Evolutionary conservation across 2,329 filamentous ascomycete genomes (phyloP).

Genomic region (Fusarium kyushuense): DNA sequence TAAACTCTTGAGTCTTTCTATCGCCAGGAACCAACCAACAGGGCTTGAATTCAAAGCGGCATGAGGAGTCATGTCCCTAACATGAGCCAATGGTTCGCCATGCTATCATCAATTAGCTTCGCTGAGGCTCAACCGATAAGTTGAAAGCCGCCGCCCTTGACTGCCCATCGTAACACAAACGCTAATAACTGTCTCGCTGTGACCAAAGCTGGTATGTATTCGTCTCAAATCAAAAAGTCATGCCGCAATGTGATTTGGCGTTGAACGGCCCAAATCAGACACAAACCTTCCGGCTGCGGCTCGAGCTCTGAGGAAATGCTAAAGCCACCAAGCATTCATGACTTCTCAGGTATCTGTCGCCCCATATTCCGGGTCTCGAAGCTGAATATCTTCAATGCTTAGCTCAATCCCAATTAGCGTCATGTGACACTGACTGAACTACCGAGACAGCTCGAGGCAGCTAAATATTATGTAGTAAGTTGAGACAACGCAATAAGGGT

Average conservation of each 20-base stretch:
- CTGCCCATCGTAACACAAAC: neutral
- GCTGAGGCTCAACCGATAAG: slow-evolving; percentile 23
- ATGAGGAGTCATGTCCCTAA: neutral
- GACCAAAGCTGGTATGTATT: slow-evolving; percentile 18
- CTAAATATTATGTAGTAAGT: neutral
- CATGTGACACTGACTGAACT: neutral
- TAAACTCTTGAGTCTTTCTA: slow-evolving; percentile 1
- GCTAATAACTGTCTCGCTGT: slow-evolving; percentile 7
- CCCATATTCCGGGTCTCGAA: slow-evolving; percentile 6
- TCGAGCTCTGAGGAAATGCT: slow-evolving; percentile 29
- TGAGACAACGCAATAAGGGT: slow-evolving; percentile 3
- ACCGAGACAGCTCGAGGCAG: neutral
- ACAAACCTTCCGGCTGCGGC: slow-evolving; percentile 34
- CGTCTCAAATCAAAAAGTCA: slow-evolving; percentile 17
- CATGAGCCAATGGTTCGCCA: neutral
- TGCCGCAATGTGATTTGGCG: slow-evolving; percentile 19
- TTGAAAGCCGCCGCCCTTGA: neutral
- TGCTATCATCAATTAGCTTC: slow-evolving; percentile 20
- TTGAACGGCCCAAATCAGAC: slow-evolving; percentile 18
- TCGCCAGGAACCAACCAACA: slow-evolving; percentile 32
- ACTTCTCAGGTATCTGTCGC: slow-evolving; percentile 18
- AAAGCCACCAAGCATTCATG: slow-evolving; percentile 40
- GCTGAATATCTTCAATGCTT: slow-evolving; percentile 8
- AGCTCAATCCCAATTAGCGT: too few species aligned
- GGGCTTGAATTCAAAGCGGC: slow-evolving; percentile 21